Evolutionary conservation across 1,284 basidiomycete genomes (phyloP), one percentile per base, ranked within the genome.

Genomic region (Cryptococcus sp.): DNA sequence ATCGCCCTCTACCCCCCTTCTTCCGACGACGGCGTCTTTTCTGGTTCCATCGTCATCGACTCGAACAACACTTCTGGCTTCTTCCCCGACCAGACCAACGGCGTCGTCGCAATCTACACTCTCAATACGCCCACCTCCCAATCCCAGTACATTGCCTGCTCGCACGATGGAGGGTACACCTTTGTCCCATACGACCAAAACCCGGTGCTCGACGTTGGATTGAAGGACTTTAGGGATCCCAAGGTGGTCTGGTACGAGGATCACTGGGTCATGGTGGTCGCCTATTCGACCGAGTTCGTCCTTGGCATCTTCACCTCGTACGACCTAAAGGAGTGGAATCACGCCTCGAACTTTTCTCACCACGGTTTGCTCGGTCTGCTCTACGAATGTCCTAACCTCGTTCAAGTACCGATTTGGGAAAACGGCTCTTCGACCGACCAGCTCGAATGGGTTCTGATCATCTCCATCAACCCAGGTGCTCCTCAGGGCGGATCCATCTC

Each of bases 101-200:
- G 73, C 25, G 68, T 76, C 40, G 71, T 75, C 6, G 74, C 74
- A 25, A 67, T 76, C 43, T 76, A 75, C 56, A 75, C 74, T 16
- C 66, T 74, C 44, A 65, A 74, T 54, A 73, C 65, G 12, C 57
- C 63, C 5, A 53, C 63, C 14, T 55, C 59, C 23, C 65, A 75
- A 56, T 62, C 56, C 5, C 73, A 75, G 55, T 62, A 68, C 37
- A 56, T 76, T 34, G 71, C 74, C 14, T 74, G 69, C 53, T 71
- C 68, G 4, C 53, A 52, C 16, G 75, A 76, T 47, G 66, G 62
- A 9, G 75, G 75, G 16, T 67, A 73, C 56, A 68, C 65, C 22
- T 76, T 75, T 48, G 68, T 63, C 35, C 60, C 62, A 26, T 72
- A 74, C 52, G 53, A 51, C 16, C 56, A 55, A 3, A 72, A 72